Conservation (phyloP, 2,329 filamentous ascomycete genomes). For the Xenosphaeropsis pyriputrescens region DNA sequence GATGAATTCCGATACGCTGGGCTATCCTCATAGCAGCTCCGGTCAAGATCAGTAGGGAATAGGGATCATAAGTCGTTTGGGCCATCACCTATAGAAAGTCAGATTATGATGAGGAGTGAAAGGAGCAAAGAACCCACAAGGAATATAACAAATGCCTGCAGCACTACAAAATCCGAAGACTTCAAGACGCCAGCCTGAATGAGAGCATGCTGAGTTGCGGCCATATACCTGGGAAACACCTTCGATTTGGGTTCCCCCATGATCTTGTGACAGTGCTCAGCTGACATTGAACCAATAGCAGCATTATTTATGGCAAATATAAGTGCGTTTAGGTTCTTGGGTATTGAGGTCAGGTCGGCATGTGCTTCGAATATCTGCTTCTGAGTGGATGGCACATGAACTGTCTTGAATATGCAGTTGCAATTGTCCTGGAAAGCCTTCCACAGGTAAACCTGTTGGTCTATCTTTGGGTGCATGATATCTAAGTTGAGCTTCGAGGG, state of each 20-base stretch:
- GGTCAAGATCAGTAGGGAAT: conserved; percentile 31
- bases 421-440: conserved; percentile 57
- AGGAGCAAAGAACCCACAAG: conserved; percentile 31
- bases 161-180: conserved; percentile 44
- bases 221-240: conserved; percentile 36
- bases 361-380: conserved; percentile 47
- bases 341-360: conserved; percentile 27
- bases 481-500: conserved; percentile 24
- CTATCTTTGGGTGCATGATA: conserved; percentile 36
- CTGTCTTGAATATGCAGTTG: conserved; percentile 53
- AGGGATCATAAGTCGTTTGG: conserved; percentile 17
- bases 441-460: conserved; percentile 52
- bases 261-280: conserved; percentile 32
- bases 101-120: too few species aligned
- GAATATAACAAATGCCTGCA: conserved; percentile 56
- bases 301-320: conserved; percentile 53
- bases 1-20: conserved; percentile 31
- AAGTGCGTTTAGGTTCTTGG: conserved; percentile 43
- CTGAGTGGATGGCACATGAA: conserved; percentile 51
- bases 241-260: conserved; percentile 37
- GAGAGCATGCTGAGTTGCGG: conserved; percentile 47
- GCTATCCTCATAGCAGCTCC: conserved; percentile 32
- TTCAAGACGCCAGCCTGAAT: conserved; percentile 51
- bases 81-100: neutral
- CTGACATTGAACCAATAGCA: conserved; percentile 34